Percentiles rank a stretch among this genome's conserved stretches.
Evolutionary conservation across 768 basidiomycete species (phyloP).

Genomic region (Xanthoconium stramineum): DNA sequence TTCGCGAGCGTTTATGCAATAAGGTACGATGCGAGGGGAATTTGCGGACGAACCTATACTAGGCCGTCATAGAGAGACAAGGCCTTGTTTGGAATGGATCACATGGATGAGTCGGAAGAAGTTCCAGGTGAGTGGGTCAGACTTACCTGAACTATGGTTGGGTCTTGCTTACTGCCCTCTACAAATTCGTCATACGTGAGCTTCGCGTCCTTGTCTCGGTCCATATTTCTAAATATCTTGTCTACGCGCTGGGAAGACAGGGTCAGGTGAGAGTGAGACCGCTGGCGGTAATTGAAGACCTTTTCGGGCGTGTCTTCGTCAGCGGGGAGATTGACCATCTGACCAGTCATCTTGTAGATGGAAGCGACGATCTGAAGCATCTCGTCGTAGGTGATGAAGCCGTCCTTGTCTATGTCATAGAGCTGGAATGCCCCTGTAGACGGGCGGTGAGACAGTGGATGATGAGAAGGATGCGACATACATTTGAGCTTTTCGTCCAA

Average conservation of each 20-base stretch:
- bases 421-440: constrained; percentile 95
- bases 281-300: constrained; percentile 40
- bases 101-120: constrained; percentile 16
- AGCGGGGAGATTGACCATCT: constrained; percentile 97
- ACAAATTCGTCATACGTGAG: constrained; percentile 97
- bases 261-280: constrained; percentile 9
- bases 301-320: constrained; percentile 99
- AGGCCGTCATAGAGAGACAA: constrained; percentile 93
- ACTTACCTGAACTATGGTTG: constrained; percentile 94
- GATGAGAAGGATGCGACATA: constrained; percentile 39
- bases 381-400: constrained; percentile 96
- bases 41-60: constrained; percentile 49
- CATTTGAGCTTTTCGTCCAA: constrained; percentile 99
- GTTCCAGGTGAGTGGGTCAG: constrained; percentile 6
- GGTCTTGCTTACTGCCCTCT: constrained; percentile 97
- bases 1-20: constrained; percentile 22
- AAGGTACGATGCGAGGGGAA: constrained; percentile 17
- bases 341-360: constrained; percentile 99
- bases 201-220: constrained; percentile 89
- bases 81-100: constrained; percentile 50
- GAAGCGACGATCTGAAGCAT: constrained; percentile 98
- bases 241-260: constrained; percentile 73
- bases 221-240: constrained; percentile 99
- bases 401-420: constrained; percentile 98
- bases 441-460: constrained; percentile 14